Evolutionary conservation across 106 monocot species (phyloP).

Genomic region (Dioscorea dumetorum): DNA sequence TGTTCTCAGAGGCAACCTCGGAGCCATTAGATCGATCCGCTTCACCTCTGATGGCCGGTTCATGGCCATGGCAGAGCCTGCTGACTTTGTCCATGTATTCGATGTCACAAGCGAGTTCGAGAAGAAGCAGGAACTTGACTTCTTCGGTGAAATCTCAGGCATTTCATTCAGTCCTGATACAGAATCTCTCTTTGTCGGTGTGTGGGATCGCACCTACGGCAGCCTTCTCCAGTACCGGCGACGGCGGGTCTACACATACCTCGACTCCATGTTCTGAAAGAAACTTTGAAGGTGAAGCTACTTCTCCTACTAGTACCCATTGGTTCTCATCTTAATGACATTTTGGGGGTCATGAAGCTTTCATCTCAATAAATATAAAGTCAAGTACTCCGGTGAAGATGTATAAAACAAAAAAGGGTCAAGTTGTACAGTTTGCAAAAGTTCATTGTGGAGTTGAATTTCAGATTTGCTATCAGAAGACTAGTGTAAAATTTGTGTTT

Average conservation of each 20-base stretch:
- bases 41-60: constrained; percentile 38
- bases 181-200: constrained; percentile 31
- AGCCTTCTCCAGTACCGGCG: constrained; percentile 29
- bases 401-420: too few relatives aligned
- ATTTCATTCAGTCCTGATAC: constrained; percentile 37
- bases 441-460: too few relatives aligned
- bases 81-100: constrained; percentile 42
- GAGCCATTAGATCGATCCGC: constrained; percentile 30
- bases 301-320: too few relatives aligned
- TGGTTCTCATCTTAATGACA: too few relatives aligned
- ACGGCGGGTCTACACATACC: constrained; percentile 7
- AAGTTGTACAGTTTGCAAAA: not conserved
- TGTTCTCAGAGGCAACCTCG: constrained; percentile 29
- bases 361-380: too few relatives aligned
- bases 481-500: too few relatives aligned
- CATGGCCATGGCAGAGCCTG: constrained; percentile 42
- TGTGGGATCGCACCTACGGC: constrained; percentile 32
- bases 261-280: constrained; percentile 15
- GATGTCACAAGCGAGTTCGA: constrained; percentile 15
- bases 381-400: too few relatives aligned
- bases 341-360: too few relatives aligned
- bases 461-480: too few relatives aligned
- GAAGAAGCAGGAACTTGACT: constrained; percentile 28
- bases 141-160: constrained; percentile 41
- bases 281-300: not conserved